Evolutionary conservation across 1,284 basidiomycete genomes (phyloP).

Genomic region (Papiliotrema terrestris): DNA sequence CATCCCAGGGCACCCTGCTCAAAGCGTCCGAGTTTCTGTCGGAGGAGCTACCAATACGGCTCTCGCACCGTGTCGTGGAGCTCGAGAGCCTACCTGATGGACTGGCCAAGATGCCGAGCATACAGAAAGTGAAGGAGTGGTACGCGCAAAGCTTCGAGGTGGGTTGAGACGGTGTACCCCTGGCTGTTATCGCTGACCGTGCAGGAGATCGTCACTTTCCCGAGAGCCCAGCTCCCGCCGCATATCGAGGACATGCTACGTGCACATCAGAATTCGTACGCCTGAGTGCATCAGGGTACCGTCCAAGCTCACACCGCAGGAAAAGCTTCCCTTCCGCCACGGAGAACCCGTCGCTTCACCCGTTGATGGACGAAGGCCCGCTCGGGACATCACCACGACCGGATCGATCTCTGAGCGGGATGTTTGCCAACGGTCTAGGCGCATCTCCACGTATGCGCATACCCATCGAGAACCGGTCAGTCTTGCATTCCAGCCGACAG

Average conservation of each 20-base stretch:
- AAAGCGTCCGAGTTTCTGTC: constrained; percentile 79
- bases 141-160: constrained; percentile 98
- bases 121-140: constrained; percentile 96
- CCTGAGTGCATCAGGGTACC: not conserved
- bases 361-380: constrained; percentile 43
- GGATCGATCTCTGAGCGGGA: constrained; percentile 9
- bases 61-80: constrained; percentile 95
- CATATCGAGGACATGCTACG: constrained; percentile 67
- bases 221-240: constrained; percentile 65
- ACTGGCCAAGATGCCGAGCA: constrained; percentile 85
- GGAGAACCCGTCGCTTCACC: constrained; percentile 48
- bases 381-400: constrained; percentile 18
- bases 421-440: not conserved
- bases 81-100: constrained; percentile 92
- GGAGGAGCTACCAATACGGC: constrained; percentile 78
- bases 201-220: constrained; percentile 83
- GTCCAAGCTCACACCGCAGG: constrained; percentile 3
- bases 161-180: constrained; percentile 28
- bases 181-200: not conserved
- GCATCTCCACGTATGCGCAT: constrained; percentile 29
- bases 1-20: constrained; percentile 79
- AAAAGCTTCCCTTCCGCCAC: constrained; percentile 40
- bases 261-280: not conserved
- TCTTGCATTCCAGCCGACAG: not conserved
- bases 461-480: constrained; percentile 48